phyloP scores from a whole-genome alignment of 495 filamentous ascomycete genomes.

The Neurospora sp. region DNA sequence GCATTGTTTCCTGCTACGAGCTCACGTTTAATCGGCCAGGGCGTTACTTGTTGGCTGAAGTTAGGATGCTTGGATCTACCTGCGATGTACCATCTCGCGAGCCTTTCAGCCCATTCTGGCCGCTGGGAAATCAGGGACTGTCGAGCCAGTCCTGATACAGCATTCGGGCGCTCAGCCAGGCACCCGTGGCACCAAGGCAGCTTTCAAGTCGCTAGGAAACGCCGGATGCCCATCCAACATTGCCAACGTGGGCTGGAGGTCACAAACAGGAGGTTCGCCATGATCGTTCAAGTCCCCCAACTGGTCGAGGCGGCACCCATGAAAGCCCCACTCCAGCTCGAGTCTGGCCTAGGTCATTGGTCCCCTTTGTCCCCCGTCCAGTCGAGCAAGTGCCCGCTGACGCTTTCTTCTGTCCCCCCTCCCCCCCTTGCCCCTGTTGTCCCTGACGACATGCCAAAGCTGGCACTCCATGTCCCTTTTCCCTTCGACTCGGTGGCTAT shows the following conservation, averaged over 20 bases:
- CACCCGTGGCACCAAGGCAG: neutral
- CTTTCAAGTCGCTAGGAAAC: neutral
- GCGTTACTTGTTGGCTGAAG: neutral
- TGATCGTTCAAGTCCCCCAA: neutral
- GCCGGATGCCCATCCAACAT: neutral
- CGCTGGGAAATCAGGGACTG: neutral
- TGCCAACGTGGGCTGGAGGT: neutral
- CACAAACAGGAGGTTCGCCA: neutral
- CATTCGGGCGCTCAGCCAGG: neutral
- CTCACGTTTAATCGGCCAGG: neutral
- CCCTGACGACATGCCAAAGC: constrained; percentile 15
- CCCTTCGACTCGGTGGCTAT: constrained; percentile 1
- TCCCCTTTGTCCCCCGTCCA: neutral
- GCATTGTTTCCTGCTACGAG: neutral
- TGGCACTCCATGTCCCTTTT: neutral
- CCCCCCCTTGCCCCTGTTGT: constrained; percentile 3
- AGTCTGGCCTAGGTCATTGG: neutral
- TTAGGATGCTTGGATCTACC: neutral
- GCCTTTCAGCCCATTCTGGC: constrained; percentile 5
- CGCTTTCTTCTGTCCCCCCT: neutral
- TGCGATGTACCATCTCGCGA: neutral
- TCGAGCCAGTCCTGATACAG: constrained; percentile 1
- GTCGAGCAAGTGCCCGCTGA: neutral
- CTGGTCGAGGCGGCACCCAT: neutral
- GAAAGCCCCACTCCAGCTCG: neutral